Base-by-base conservation (phyloP, 495 filamentous ascomycete genomes). In the Alectoria sarmentosa region DNA sequence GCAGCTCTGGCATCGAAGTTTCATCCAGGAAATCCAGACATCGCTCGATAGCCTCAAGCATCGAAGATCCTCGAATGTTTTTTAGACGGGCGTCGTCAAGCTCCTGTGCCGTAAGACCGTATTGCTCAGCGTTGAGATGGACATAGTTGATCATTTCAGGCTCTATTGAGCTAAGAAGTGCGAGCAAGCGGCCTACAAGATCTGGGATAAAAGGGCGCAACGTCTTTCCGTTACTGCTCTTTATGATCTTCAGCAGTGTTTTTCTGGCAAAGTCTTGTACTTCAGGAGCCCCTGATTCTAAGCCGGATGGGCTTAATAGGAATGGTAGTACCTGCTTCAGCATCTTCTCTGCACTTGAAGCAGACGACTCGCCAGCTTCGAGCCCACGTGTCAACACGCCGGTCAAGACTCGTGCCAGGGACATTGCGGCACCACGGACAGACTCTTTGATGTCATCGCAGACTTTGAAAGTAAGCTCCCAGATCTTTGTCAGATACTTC, bases 371-470 rank as follows among this genome's bases (percentile, higher is more conserved):
- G 14, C 88, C 88, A 23, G 88, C 85, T 74, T 96, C 91, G n/a
- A 98, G 82, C 58, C 87, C 88, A 46, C 90, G 86, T 19, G 92
- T 90, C 23, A 97, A 80, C 13, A 90, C 87, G 48, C 87, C 88
- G 7, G 90, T 92, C 60, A 98, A 80, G 2, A 85, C 84, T 72
- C 90, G 86, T 65, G 91, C 93, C 4, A 98, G 82, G 55, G 87
- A 85, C 56, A 90, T 76, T 23, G 94, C 94, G 0, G 92, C 89
- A 32, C 78, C 76, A 48, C 94, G 84, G 17, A 98, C 94, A 13
- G 89, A 90, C 32, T 87, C 88, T 74, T 98, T 98, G 69, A 96
- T 94, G 73, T 98, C 94, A 73, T 98, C 94, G 19, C 96, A 69
- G 4, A 83, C 76, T 68, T 89, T 93, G 75, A 97, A 89, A 4